A percentile compares a stretch with the other conserved stretches of the same genome.
Conservation (phyloP, 768 basidiomycete genomes). For the Lactarius indigo region DNA sequence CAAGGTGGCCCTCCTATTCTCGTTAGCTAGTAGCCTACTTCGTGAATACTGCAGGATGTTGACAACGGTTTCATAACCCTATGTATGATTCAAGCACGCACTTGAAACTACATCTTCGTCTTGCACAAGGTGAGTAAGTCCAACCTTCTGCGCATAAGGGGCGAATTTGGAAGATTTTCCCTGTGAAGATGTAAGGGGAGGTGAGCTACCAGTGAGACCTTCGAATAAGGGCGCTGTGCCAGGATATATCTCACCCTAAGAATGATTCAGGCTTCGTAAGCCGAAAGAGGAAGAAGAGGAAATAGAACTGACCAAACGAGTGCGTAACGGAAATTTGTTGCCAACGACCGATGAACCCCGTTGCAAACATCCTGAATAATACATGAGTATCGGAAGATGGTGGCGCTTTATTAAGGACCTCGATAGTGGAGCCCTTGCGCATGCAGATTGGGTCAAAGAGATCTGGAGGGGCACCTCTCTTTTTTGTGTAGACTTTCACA, state of each 20-base stretch:
- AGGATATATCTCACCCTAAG: conserved; percentile 18
- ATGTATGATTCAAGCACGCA: conserved; percentile 38
- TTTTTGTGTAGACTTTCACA: conserved; percentile 95
- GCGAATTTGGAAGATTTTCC: conserved; percentile 93
- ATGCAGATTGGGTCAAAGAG: conserved; percentile 87
- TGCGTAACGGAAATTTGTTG: conserved; percentile 88
- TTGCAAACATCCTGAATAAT: conserved; percentile 73
- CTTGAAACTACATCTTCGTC: conserved; percentile 90
- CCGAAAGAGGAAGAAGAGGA: neutral
- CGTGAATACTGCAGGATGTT: conserved; percentile 35
- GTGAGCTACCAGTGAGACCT: conserved; percentile 10
- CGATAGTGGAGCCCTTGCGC: conserved; percentile 88
- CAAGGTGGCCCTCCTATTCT: neutral
- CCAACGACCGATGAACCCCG: conserved; percentile 87
- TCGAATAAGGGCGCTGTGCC: conserved; percentile 1
- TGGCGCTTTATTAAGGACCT: conserved; percentile 45
- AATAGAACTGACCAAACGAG: conserved; percentile 73
- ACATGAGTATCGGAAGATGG: neutral
- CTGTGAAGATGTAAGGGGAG: conserved; percentile 35
- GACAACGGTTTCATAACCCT: neutral
- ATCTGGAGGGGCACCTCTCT: conserved; percentile 92
- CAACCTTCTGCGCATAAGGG: conserved; percentile 93
- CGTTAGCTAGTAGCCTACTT: conserved; percentile 15
- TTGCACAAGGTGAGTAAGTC: conserved; percentile 74
- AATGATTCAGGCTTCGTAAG: neutral